Evolutionary conservation across 495 filamentous ascomycete genomes (phyloP).

Genomic region (Penicillium nucicola): DNA sequence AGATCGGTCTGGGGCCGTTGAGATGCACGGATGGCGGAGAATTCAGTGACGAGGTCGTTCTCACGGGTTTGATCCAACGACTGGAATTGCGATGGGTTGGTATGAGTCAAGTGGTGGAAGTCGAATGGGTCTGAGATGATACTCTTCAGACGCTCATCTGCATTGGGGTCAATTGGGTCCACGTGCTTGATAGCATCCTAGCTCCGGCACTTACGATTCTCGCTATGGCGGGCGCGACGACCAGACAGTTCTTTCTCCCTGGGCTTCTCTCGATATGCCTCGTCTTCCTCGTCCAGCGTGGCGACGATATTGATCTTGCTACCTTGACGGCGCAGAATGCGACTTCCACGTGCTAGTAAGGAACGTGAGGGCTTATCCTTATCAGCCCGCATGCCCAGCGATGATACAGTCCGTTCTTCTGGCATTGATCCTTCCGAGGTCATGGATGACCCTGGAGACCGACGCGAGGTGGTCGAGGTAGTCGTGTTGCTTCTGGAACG

Average conservation of each 20-base stretch:
- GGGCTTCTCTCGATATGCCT: conserved; percentile 33
- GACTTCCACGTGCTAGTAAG: conserved; percentile 46
- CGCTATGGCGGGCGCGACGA: conserved; percentile 29
- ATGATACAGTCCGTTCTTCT: conserved; percentile 33
- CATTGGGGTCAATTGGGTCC: conserved; percentile 3
- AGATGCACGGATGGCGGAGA: conserved; percentile 64
- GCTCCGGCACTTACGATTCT: conserved; percentile 29
- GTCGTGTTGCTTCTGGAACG: conserved; percentile 47
- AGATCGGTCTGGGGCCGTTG: conserved; percentile 59
- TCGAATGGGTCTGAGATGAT: conserved; percentile 81
- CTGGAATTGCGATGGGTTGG: conserved; percentile 60
- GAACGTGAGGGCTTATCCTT: conserved; percentile 42
- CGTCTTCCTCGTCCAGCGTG: conserved; percentile 45
- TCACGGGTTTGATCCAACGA: conserved; percentile 54
- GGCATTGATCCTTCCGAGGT: conserved; percentile 30
- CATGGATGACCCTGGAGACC: conserved; percentile 40
- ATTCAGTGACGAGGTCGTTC: conserved; percentile 62
- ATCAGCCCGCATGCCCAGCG: conserved; percentile 29
- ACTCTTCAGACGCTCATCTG: conserved; percentile 41
- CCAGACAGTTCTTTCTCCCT: conserved; percentile 37
- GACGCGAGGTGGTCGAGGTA: conserved; percentile 33
- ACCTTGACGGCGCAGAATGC: conserved; percentile 50
- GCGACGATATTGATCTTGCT: conserved; percentile 51
- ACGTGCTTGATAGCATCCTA: neutral
- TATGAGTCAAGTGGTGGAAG: conserved; percentile 85